Base-by-base conservation (phyloP, 441 rosid species). In the Croton laevigatus region DNA sequence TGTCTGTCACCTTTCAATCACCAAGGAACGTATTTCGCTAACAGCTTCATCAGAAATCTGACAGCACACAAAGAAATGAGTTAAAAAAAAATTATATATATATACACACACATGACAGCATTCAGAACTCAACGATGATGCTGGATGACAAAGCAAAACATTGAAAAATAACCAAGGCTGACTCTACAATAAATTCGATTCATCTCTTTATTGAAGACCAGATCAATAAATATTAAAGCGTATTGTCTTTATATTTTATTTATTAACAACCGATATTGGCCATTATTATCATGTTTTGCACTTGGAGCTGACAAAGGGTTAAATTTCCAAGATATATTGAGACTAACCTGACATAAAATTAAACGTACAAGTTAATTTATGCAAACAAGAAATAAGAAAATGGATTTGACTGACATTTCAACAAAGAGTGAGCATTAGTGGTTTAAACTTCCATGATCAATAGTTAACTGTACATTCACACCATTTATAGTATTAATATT, bases 41-140 rank as follows among this genome's bases (percentile, higher is more conserved):
- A 90, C 84, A 81, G 98, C 99, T 81, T 85, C 97, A 69, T 93
- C 87, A 69, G 97, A 91, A 66, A 95, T 87, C 99, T 95, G 81
- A 74, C 68, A 82, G 60, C 62, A 76, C 75, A 79, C 11, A 34
- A 40, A 61, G 58, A 62, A 58, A 27, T 45, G 37, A 69, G 68
- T 7, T n/a, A 54, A 54, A 19, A 19, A 8, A 53, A 68, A 38
- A 9, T 17, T 1, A 64, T 4, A 57, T 19, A 57, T 19, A 6
- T 45, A 40, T 37, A 38, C 4, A 49, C 27, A 20, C 48, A n/a
- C 32, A 27, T 27, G 32, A 27, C 32, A 27, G 32, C 32, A 20
- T 17, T 58, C 3, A 54, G 10, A 34, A 44, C 23, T 55, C 36
- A 8, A 20, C 45, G 38, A 9, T 32, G 7, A 59, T 34, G 22